These are phyloP conservation scores for Aspergillus sp. DNA, from an alignment of 2,329 filamentous ascomycete species.

Conservation along the genomic window DNA sequence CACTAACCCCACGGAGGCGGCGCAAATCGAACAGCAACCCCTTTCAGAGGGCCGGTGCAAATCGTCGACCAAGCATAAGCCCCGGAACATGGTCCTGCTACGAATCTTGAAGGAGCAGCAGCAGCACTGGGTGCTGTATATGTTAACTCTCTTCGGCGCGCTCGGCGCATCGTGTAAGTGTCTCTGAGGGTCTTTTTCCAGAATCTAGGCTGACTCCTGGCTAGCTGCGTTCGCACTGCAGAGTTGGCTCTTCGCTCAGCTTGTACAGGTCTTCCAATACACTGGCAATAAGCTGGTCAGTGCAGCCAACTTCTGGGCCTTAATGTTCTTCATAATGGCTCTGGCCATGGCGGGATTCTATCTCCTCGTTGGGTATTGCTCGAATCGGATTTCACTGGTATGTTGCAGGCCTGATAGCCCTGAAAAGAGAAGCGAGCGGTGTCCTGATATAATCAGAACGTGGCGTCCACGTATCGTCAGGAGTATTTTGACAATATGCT, in stretches of 20 bases:
- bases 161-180: too few species aligned
- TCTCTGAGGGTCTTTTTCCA: too few species aligned
- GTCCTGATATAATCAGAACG: conserved; percentile 1
- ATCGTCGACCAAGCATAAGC: too few species aligned
- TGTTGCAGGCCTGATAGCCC: conserved; percentile 36
- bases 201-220: background rate
- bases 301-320: conserved; percentile 51
- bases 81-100: too few species aligned
- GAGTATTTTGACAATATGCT: conserved; percentile 6
- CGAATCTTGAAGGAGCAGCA: too few species aligned
- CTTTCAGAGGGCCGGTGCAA: too few species aligned
- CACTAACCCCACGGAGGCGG: too few species aligned
- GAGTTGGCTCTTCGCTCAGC: conserved; percentile 48
- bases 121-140: too few species aligned
- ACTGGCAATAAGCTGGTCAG: conserved; percentile 37
- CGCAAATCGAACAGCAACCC: too few species aligned
- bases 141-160: too few species aligned
- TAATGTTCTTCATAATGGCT: conserved; percentile 51
- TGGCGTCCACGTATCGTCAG: conserved; percentile 1
- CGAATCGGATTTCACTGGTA: conserved; percentile 49
- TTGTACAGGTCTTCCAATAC: conserved; percentile 50
- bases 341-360: conserved; percentile 22
- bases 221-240: conserved; percentile 34
- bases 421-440: background rate
- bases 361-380: conserved; percentile 37